These are phyloP conservation scores for Cornus suecica DNA, from an alignment of 148 eudicot species.

Conservation along the genomic window DNA sequence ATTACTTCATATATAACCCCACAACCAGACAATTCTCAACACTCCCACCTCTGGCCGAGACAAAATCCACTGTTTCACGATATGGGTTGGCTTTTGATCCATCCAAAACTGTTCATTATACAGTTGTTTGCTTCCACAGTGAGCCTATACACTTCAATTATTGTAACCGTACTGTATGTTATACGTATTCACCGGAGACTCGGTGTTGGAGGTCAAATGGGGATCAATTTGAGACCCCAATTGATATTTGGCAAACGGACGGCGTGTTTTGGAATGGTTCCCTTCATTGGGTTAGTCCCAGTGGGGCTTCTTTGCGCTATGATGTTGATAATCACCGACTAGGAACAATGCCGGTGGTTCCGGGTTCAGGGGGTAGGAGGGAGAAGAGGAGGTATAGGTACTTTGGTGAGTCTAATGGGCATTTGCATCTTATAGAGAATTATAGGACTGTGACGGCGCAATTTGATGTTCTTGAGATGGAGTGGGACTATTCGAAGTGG, in stretches of 20 bases:
- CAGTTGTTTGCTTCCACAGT: constrained; percentile 16
- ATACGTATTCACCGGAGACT: constrained; percentile 23
- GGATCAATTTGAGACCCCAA: constrained; percentile 8
- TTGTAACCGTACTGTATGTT: constrained; percentile 11
- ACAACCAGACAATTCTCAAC: constrained; percentile 19
- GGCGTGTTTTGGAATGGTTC: constrained; percentile 54
- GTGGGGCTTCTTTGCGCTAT: constrained; percentile 21
- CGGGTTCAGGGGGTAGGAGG: constrained; percentile 19
- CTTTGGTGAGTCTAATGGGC: constrained; percentile 49
- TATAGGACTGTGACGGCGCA: constrained; percentile 25
- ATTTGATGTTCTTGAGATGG: constrained; percentile 42
- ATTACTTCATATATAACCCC: constrained; percentile 34
- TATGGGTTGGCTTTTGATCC: constrained; percentile 47
- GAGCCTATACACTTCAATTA: not conserved
- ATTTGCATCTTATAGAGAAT: constrained; percentile 44
- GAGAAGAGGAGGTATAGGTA: constrained; percentile 32
- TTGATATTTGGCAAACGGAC: constrained; percentile 29
- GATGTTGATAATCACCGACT: constrained; percentile 26
- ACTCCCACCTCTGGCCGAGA: constrained; percentile 1
- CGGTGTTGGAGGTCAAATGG: constrained; percentile 26
- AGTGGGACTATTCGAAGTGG: constrained; percentile 23
- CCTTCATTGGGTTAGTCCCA: constrained; percentile 47
- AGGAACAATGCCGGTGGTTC: constrained; percentile 21
- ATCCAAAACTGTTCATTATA: constrained; percentile 18
- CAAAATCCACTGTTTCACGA: constrained; percentile 1